A percentile compares a stretch with the other conserved stretches of the same genome.
These are phyloP conservation scores for Paecilomyces variotii DNA, from an alignment of 2,329 filamentous ascomycete species.

Conservation along the genomic window DNA sequence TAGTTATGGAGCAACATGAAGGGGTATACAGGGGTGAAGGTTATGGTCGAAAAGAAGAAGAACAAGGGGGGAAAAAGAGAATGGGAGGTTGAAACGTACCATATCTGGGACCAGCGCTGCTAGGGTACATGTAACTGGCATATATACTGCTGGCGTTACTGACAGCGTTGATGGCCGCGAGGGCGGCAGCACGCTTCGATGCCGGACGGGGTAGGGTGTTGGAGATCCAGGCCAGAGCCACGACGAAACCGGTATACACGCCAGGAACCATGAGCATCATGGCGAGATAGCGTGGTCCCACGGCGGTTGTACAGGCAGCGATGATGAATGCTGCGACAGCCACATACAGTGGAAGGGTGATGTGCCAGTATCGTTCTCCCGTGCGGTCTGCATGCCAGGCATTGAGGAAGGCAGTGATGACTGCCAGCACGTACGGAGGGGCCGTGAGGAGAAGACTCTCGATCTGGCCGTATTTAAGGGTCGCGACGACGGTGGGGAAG, in stretches of 20 bases:
- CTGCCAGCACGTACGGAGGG: slow-evolving; percentile 55
- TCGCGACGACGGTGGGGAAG: slow-evolving; percentile 62
- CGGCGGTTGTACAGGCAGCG: slow-evolving; percentile 53
- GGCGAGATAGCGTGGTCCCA: slow-evolving; percentile 57
- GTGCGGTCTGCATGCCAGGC: slow-evolving; percentile 65
- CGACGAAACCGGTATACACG: slow-evolving; percentile 59
- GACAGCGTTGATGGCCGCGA: slow-evolving; percentile 70
- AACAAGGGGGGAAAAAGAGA: slow-evolving; percentile 15
- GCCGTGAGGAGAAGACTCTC: slow-evolving; percentile 56
- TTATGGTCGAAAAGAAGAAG: slow-evolving; percentile 19
- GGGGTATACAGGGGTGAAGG: background rate
- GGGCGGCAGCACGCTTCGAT: slow-evolving; percentile 62
- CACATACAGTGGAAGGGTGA: slow-evolving; percentile 54
- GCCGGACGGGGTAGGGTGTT: slow-evolving; percentile 68
- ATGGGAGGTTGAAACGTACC: slow-evolving; percentile 20
- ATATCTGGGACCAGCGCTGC: slow-evolving; percentile 34
- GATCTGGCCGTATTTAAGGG: slow-evolving; percentile 55
- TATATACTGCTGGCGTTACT: slow-evolving; percentile 64
- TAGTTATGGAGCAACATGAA: background rate
- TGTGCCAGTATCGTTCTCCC: slow-evolving; percentile 63
- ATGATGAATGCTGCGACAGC: slow-evolving; percentile 60
- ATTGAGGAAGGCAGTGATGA: slow-evolving; percentile 56
- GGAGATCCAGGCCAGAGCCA: slow-evolving; percentile 65
- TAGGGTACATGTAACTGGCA: slow-evolving; percentile 59
- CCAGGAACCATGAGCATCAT: slow-evolving; percentile 66